These are phyloP conservation scores for Fusarium nisikadoi DNA, from an alignment of 2,329 filamentous ascomycete species.

Conservation along the genomic window DNA sequence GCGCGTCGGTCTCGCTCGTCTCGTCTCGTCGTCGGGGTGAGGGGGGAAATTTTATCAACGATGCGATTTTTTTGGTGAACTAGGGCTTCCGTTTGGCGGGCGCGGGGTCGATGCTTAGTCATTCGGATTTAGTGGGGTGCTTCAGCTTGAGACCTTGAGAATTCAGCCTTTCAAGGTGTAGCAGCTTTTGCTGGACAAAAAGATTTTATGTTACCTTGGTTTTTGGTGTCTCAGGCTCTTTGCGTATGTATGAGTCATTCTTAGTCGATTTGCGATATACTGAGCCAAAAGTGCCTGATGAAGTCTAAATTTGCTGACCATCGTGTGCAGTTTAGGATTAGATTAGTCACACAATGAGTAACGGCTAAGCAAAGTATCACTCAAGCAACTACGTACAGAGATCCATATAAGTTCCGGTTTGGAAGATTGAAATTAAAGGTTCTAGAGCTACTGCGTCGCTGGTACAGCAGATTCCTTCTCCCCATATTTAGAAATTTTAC, in stretches of 20 bases:
- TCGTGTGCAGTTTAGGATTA: slow-evolving; percentile 15
- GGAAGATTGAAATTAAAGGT: slow-evolving; percentile 7
- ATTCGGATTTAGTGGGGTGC: slow-evolving; percentile 41
- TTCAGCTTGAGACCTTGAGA: slow-evolving; percentile 35
- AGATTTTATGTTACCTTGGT: neutral
- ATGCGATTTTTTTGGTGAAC: slow-evolving; percentile 47
- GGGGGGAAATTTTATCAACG: slow-evolving; percentile 50
- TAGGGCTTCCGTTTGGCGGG: slow-evolving; percentile 53
- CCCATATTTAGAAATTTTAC: slow-evolving; percentile 10
- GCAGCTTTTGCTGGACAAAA: slow-evolving; percentile 6
- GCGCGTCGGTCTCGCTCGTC: slow-evolving; percentile 40
- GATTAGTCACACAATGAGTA: slow-evolving; percentile 43
- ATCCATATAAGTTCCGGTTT: neutral
- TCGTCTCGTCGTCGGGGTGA: slow-evolving; percentile 46
- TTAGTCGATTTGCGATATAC: slow-evolving; percentile 34
- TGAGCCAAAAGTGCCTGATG: slow-evolving; percentile 18
- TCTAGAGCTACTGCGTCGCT: slow-evolving; percentile 1
- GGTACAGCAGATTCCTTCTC: neutral
- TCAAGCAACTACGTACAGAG: slow-evolving; percentile 18
- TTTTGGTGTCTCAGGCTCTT: slow-evolving; percentile 14
- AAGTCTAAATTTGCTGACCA: slow-evolving; percentile 31
- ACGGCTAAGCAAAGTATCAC: slow-evolving; percentile 18
- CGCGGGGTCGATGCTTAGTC: slow-evolving; percentile 24
- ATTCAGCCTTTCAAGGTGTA: slow-evolving; percentile 15
- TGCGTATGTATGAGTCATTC: slow-evolving; percentile 44